Evolutionary conservation across 768 basidiomycete species (phyloP), one percentile per base, ranked within the genome.

Genomic region (Collybia nuda): DNA sequence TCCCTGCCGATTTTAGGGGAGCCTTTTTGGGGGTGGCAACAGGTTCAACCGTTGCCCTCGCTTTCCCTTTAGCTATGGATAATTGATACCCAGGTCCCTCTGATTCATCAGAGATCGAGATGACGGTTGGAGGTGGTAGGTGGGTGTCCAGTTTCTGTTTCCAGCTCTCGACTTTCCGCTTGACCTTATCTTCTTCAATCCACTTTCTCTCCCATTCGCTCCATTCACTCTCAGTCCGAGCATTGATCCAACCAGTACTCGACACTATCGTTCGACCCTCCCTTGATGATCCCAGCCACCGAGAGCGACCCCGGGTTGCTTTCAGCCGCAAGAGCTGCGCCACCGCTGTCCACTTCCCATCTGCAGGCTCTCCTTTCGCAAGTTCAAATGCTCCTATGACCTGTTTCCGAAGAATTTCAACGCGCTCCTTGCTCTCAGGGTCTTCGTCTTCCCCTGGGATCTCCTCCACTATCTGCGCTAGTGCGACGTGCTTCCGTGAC

Each of bases 191-290:
- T 40, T 69, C 63, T 39, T 61, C 49, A 19, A 58, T 51, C 61
- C 68, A 68, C 51, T 52, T 66, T 51, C 52, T 64, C 62, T 81
- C 79, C 70, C 72, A 77, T 21, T 69, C 69, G 12, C 66, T 52
- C 79, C 81, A 81, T 29, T 76, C 74, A 40, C 68, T 68, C 58
- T 82, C 81, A 15, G 72, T 75, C 21, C 69, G 69, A 9, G 78
- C 61, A 14, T 64, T 62, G 39, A 66, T 58, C 76, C 55, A 81
- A 47, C 56, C 70, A 58, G 50, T 19, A 55, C 53, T 55, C 54
- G 67, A 48, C 57, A 66, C 38, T 14, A 56, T 52, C 40, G 32
- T 51, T 32, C 51, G 52, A 50, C 38, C 67, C 56, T 59, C 62
- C 26, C 48, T 53, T 24, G 56, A 48, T 38, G 58, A 55, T 28